These are phyloP conservation scores for Fusarium oligoseptatum DNA, from an alignment of 2,329 filamentous ascomycete genomes.

Conservation along the genomic window DNA sequence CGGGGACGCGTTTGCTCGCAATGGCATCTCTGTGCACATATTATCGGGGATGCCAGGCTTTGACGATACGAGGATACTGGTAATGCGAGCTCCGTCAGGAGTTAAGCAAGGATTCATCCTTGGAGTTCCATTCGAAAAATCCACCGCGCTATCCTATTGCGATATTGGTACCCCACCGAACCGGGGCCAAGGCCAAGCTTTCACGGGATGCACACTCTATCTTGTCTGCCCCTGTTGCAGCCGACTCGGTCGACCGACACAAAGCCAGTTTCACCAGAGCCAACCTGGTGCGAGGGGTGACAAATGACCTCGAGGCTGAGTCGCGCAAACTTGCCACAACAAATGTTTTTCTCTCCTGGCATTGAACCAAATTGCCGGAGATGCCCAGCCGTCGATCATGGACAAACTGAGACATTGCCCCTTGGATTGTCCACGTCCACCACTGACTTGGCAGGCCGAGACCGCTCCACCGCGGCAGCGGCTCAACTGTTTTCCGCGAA, in stretches of 20 bases:
- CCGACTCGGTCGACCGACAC: constrained; percentile 4
- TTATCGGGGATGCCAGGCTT: neutral
- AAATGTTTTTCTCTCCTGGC: neutral
- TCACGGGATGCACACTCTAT: constrained; percentile 16
- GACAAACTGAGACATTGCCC: constrained; percentile 9
- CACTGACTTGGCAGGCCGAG: constrained; percentile 26
- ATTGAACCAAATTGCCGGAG: constrained; percentile 5
- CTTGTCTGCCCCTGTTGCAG: constrained; percentile 5
- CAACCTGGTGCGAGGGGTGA: constrained; percentile 38
- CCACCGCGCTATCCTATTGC: constrained; percentile 31
- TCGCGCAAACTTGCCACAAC: neutral
- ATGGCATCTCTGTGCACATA: neutral
- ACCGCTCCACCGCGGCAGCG: constrained; percentile 8
- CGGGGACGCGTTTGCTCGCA: constrained; percentile 23
- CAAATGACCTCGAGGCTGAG: constrained; percentile 20
- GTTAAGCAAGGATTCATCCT: constrained; percentile 5
- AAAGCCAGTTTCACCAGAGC: constrained; percentile 16
- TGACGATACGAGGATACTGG: constrained; percentile 1
- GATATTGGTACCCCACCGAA: neutral
- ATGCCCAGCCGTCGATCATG: constrained; percentile 22
- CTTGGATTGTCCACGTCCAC: neutral
- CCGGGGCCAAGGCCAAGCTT: constrained; percentile 14
- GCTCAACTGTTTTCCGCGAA: constrained; percentile 1
- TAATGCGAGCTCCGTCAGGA: neutral
- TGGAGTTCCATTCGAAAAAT: constrained; percentile 10